phyloP scores from a whole-genome alignment of 257 asterid species.

The Haberlea rhodopensis region DNA sequence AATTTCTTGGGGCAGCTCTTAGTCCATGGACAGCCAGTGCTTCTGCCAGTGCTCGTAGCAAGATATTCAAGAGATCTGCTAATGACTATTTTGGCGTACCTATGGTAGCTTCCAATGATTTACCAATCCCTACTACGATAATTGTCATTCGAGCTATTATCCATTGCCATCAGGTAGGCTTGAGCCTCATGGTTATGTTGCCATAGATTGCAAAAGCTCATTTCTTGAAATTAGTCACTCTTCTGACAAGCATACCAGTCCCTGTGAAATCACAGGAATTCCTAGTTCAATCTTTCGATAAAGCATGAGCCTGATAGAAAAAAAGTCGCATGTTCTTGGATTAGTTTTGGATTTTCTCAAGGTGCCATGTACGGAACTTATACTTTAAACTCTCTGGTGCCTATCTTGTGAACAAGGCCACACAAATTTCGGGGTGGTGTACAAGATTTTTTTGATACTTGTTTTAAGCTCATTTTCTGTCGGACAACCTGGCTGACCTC shows the following conservation, averaged over 20 bases:
- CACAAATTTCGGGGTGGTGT: slow-evolving; percentile 60
- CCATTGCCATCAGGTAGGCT: slow-evolving; percentile 42
- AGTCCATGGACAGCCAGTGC: slow-evolving; percentile 56
- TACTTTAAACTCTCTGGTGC: slow-evolving; percentile 70
- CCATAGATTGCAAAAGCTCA: slow-evolving; percentile 29
- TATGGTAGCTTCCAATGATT: slow-evolving; percentile 32
- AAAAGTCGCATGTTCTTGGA: slow-evolving; percentile 66
- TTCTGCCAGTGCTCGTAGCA: slow-evolving; percentile 27
- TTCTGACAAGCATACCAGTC: slow-evolving; percentile 20
- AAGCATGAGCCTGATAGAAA: slow-evolving; percentile 58
- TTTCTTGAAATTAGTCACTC: slow-evolving; percentile 25
- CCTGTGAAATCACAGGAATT: slow-evolving; percentile 48
- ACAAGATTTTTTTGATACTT: slow-evolving; percentile 79
- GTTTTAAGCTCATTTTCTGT: slow-evolving; percentile 86
- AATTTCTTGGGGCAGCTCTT: slow-evolving; percentile 60
- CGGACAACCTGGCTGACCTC: slow-evolving; percentile 86
- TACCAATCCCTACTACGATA: slow-evolving; percentile 31
- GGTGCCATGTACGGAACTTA: slow-evolving; percentile 90
- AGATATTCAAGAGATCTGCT: slow-evolving; percentile 58
- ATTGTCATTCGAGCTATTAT: slow-evolving; percentile 38
- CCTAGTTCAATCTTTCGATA: slow-evolving; percentile 56
- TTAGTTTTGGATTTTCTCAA: slow-evolving; percentile 62
- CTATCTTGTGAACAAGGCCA: slow-evolving; percentile 45
- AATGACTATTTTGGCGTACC: slow-evolving; percentile 54
- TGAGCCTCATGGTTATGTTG: slow-evolving; percentile 59